These are phyloP conservation scores for Gremmenia infestans DNA, from an alignment of 2,329 filamentous ascomycete species.

Conservation along the genomic window DNA sequence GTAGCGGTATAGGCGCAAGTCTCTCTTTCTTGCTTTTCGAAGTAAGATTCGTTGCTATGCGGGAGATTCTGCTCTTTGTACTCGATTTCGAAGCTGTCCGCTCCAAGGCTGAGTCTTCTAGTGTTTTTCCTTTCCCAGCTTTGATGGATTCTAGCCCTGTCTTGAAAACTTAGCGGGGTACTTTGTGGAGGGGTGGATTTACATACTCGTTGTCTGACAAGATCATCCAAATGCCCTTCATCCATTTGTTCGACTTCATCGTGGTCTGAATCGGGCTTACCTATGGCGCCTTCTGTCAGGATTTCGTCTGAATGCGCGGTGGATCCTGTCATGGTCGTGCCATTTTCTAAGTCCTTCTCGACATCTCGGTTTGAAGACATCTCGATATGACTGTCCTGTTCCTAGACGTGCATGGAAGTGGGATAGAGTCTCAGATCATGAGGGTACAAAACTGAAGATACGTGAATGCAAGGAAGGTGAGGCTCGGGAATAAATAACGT, in stretches of 20 bases:
- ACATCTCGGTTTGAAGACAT: slow-evolving; percentile 15
- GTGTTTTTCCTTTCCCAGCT: slow-evolving; percentile 9
- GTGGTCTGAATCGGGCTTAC: slow-evolving; percentile 24
- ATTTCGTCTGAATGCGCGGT: slow-evolving; percentile 14
- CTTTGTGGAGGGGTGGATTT: neutral
- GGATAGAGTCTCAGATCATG: too few relatives aligned
- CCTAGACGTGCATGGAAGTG: too few relatives aligned
- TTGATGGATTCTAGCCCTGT: slow-evolving; percentile 17
- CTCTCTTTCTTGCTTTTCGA: slow-evolving; percentile 22
- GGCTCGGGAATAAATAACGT: too few relatives aligned
- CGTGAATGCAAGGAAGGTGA: too few relatives aligned
- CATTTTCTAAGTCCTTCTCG: slow-evolving; percentile 15
- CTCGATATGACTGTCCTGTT: neutral
- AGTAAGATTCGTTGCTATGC: slow-evolving; percentile 22
- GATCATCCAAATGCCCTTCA: slow-evolving; percentile 22
- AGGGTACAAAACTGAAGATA: too few relatives aligned
- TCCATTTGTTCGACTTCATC: slow-evolving; percentile 28
- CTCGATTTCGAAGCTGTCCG: slow-evolving; percentile 16
- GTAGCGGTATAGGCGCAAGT: slow-evolving; percentile 28
- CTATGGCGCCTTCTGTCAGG: slow-evolving; percentile 12
- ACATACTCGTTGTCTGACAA: slow-evolving; percentile 23
- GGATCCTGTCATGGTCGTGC: slow-evolving; percentile 15
- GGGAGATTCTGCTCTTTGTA: slow-evolving; percentile 21
- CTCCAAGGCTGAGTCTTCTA: slow-evolving; percentile 11
- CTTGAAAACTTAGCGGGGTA: slow-evolving; percentile 5